Evolutionary conservation across 352 stramenopile genomes (phyloP).

Genomic region (Globisporangium iwayamae): DNA sequence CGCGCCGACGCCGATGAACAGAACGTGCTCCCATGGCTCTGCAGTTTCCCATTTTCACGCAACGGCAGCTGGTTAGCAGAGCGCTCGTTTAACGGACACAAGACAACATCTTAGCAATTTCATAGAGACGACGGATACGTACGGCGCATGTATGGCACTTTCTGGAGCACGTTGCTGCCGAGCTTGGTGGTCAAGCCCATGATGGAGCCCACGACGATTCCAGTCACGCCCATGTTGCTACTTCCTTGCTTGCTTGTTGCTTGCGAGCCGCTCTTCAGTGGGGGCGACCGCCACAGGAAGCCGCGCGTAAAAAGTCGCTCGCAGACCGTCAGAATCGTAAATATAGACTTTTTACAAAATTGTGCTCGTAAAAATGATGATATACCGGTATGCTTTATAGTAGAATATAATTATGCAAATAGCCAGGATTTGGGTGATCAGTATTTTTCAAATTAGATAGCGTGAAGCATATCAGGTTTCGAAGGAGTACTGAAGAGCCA

Average conservation of each 20-base stretch:
- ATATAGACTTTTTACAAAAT: background rate
- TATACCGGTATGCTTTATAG: too few relatives aligned
- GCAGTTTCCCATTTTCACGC: background rate
- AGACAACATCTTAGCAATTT: background rate
- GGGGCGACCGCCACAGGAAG: conserved; percentile 4
- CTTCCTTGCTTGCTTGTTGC: conserved; percentile 13
- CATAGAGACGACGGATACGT: conserved; percentile 22
- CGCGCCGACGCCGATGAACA: conserved; percentile 66
- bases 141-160: conserved; percentile 82
- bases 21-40: conserved; percentile 83
- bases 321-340: background rate
- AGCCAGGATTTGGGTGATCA: too few relatives aligned
- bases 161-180: conserved; percentile 79
- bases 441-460: background rate
- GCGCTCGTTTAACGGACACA: background rate
- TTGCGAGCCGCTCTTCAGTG: conserved; percentile 4
- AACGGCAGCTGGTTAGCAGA: background rate
- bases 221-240: conserved; percentile 63
- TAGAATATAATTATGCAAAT: too few relatives aligned
- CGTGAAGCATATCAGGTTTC: background rate
- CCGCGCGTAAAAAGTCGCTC: background rate
- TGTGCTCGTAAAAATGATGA: background rate
- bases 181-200: conserved; percentile 81
- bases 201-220: conserved; percentile 60
- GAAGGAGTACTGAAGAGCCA: background rate